phyloP scores from a whole-genome alignment of 2,329 filamentous ascomycete genomes.

The Fusarium nisikadoi region DNA sequence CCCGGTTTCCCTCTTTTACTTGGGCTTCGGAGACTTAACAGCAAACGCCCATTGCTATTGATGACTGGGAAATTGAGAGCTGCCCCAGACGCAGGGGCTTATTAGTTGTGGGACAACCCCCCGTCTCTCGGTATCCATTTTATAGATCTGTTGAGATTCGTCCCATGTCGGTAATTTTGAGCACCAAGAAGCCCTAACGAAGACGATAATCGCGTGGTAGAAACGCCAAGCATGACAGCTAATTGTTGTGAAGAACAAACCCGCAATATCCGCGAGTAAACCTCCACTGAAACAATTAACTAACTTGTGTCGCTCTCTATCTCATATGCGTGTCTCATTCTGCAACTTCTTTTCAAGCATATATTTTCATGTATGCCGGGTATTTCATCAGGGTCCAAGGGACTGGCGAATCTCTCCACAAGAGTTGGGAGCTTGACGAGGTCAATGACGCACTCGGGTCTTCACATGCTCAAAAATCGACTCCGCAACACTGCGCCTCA shows the following conservation, averaged over 20 bases:
- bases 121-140: conserved; percentile 31
- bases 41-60: not conserved
- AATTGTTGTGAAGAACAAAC: conserved; percentile 18
- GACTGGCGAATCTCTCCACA: conserved; percentile 5
- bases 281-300: not conserved
- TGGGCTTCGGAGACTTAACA: not conserved
- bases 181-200: conserved; percentile 16
- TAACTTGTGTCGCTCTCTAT: conserved; percentile 7
- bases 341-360: not conserved
- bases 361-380: not conserved
- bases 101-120: conserved; percentile 43
- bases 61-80: conserved; percentile 17
- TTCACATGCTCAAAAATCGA: conserved; percentile 41
- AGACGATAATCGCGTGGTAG: conserved; percentile 17
- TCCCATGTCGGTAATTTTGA: conserved; percentile 20
- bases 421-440: conserved; percentile 11
- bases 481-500: conserved; percentile 27
- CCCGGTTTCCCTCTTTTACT: not conserved
- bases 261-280: conserved; percentile 23
- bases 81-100: conserved; percentile 42
- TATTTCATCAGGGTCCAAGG: not conserved
- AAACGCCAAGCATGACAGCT: conserved; percentile 33
- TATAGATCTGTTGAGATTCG: conserved; percentile 39
- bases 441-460: conserved; percentile 39
- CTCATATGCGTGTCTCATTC: not conserved